These are phyloP conservation scores for Tetraselmis striata DNA, from an alignment of 139 green algal genomes.

Conservation along the genomic window DNA sequence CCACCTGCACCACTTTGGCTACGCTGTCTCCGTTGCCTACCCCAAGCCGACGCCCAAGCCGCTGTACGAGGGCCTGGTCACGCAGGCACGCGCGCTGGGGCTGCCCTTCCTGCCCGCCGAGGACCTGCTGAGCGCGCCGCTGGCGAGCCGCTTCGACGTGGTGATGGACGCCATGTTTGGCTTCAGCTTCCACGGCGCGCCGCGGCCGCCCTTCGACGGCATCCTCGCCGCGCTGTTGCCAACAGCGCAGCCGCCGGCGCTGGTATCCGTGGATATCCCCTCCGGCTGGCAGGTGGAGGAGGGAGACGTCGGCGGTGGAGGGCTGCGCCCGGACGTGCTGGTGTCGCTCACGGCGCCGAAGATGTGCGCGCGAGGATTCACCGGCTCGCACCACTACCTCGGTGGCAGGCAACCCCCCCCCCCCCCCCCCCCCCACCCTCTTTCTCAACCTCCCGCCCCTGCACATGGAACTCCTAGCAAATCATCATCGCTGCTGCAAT, in stretches of 20 bases:
- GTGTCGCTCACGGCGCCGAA: constrained; percentile 94
- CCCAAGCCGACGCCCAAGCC: constrained; percentile 82
- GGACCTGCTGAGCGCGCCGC: constrained; percentile 8
- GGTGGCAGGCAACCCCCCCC: constrained; percentile 45
- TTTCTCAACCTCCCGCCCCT: too few species aligned
- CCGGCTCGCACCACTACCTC: constrained; percentile 85
- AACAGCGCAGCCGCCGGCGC: constrained; percentile 19
- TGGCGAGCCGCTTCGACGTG: constrained; percentile 46
- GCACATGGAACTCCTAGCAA: too few species aligned
- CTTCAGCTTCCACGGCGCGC: constrained; percentile 88
- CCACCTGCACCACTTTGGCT: constrained; percentile 90
- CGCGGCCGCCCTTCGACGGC: constrained; percentile 82
- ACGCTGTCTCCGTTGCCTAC: constrained; percentile 68
- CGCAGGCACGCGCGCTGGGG: constrained; percentile 35
- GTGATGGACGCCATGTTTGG: constrained; percentile 96
- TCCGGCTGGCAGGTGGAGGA: constrained; percentile 59
- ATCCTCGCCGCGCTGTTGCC: constrained; percentile 60
- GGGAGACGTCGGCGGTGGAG: constrained; percentile 17
- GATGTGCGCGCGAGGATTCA: constrained; percentile 61
- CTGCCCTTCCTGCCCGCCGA: constrained; percentile 6
- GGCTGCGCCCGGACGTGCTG: constrained; percentile 77
- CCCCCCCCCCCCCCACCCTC: too few species aligned
- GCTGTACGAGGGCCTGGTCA: constrained; percentile 80
- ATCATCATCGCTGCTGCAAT: too few species aligned
- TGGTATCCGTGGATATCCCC: constrained; percentile 72